Evolutionary conservation across 768 basidiomycete species (phyloP).

Genomic region (Leccinum longicurvipes): DNA sequence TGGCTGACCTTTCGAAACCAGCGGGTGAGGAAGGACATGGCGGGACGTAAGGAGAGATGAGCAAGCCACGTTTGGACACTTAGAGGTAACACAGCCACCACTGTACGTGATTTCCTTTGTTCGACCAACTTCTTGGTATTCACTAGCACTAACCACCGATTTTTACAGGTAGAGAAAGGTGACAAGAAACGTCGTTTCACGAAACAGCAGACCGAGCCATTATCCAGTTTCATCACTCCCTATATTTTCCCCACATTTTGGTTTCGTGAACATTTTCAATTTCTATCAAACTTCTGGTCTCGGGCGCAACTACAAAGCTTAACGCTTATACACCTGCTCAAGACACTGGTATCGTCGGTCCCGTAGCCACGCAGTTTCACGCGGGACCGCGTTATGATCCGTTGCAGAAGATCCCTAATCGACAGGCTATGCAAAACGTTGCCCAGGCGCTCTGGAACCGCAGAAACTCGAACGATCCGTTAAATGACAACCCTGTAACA

Average conservation of each 20-base stretch:
- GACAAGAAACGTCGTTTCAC: not conserved
- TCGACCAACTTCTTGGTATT: too few species aligned
- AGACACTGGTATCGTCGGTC: not conserved
- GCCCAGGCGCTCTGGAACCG: not conserved
- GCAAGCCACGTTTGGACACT: conserved; percentile 13
- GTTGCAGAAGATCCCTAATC: not conserved
- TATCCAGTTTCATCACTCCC: not conserved
- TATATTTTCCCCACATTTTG: not conserved
- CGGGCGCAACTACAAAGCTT: not conserved
- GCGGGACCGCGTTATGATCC: not conserved
- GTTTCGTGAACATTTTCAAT: not conserved
- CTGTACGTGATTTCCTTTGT: not conserved
- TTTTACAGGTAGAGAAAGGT: not conserved
- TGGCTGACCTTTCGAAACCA: conserved; percentile 29
- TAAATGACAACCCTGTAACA: not conserved
- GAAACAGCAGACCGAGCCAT: too few species aligned
- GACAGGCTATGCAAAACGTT: not conserved
- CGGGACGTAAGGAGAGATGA: conserved; percentile 4
- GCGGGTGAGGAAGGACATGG: conserved; percentile 29
- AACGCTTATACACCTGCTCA: not conserved
- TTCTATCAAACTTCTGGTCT: not conserved
- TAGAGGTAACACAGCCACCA: conserved; percentile 23
- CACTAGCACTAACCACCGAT: too few species aligned
- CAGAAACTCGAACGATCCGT: not conserved
- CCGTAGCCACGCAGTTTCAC: not conserved